phyloP scores from a whole-genome alignment of 2,329 filamentous ascomycete species.

The Aureobasidium mangrovei region DNA sequence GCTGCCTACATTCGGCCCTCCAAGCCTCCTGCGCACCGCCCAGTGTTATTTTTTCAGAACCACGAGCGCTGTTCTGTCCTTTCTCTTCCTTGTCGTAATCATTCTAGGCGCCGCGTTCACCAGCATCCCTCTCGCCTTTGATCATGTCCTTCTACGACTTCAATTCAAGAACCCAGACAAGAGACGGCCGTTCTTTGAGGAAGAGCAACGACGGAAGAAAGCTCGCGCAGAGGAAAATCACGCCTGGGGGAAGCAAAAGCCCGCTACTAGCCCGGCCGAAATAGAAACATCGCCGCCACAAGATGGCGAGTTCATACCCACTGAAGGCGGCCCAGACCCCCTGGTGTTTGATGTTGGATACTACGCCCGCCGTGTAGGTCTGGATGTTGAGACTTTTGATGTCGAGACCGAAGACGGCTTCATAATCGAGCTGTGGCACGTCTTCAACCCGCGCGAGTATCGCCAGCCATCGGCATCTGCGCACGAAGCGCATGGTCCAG shows the following conservation, averaged over 20 bases:
- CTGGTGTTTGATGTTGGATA: constrained; percentile 72
- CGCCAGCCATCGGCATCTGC: constrained; percentile 39
- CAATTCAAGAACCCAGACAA: constrained; percentile 53
- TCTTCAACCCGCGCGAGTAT: constrained; percentile 75
- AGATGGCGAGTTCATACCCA: constrained; percentile 56
- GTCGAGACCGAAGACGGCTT: constrained; percentile 94
- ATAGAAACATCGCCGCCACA: constrained; percentile 15
- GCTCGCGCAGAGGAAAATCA: constrained; percentile 49
- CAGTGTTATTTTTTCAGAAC: constrained; percentile 58
- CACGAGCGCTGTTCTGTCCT: constrained; percentile 65
- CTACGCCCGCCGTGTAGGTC: constrained; percentile 77
- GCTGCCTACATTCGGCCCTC: constrained; percentile 70
- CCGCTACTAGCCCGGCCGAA: constrained; percentile 3
- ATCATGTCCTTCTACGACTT: constrained; percentile 43
- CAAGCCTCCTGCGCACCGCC: constrained; percentile 54
- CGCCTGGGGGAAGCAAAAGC: constrained; percentile 45
- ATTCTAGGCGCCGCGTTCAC: constrained; percentile 66
- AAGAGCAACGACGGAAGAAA: constrained; percentile 56
- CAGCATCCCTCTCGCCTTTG: constrained; percentile 47
- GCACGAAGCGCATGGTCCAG: constrained; percentile 48
- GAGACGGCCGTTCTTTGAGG: constrained; percentile 59
- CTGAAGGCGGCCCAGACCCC: constrained; percentile 72
- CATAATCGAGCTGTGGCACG: constrained; percentile 78
- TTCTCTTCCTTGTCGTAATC: constrained; percentile 67
- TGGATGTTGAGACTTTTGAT: constrained; percentile 73